Conservation (phyloP, 257 asterid species). For the Primulina huaijiensis region DNA sequence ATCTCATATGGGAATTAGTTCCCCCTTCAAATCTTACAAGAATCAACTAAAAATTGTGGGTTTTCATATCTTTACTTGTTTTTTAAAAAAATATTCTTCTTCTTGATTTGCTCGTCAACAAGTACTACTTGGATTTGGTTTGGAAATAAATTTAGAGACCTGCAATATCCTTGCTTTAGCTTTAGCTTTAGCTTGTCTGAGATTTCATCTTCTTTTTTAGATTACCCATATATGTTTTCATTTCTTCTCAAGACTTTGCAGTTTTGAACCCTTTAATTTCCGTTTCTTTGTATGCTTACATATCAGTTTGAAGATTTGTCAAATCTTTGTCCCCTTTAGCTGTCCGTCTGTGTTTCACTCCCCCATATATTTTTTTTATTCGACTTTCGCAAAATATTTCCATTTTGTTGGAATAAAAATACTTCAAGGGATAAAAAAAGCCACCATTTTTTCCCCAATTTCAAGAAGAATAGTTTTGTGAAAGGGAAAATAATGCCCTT, state of each 20-base stretch:
- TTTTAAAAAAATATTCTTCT: slow-evolving; percentile 11
- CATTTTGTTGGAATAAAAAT: too few species aligned
- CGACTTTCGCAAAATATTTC: neutral
- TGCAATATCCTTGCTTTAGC: neutral
- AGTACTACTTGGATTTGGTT: slow-evolving; percentile 22
- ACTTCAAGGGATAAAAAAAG: neutral
- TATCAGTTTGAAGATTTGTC: neutral
- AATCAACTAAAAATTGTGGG: slow-evolving; percentile 16
- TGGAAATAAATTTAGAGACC: neutral
- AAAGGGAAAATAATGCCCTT: slow-evolving; percentile 50
- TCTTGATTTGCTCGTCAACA: slow-evolving; percentile 1
- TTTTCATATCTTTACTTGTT: slow-evolving; percentile 3
- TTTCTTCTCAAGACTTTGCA: neutral
- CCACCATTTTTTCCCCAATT: neutral
- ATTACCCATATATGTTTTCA: neutral
- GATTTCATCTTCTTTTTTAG: neutral
- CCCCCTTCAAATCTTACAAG: slow-evolving; percentile 23
- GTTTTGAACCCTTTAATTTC: neutral
- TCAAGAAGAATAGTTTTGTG: slow-evolving; percentile 18
- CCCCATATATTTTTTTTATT: neutral
- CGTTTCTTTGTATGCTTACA: neutral
- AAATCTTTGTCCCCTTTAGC: neutral
- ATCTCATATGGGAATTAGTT: slow-evolving; percentile 21
- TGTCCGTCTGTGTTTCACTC: neutral
- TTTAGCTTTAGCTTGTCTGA: neutral